Evolutionary conservation across 208 protist genomes (phyloP).

Genomic region (Angomonas desouzai): DNA sequence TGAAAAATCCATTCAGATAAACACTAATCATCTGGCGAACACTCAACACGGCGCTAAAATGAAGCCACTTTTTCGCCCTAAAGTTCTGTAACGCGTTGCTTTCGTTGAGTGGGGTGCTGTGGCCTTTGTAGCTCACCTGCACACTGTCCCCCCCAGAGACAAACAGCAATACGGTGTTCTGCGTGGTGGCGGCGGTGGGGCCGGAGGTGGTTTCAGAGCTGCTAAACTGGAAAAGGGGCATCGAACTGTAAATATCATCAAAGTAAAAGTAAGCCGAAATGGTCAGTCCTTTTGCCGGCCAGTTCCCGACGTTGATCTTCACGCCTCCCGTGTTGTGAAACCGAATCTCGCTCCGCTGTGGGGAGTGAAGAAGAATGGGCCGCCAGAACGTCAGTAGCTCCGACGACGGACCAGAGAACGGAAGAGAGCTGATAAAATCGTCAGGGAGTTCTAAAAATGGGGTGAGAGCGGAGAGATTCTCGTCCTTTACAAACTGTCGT

Average conservation of each 20-base stretch:
- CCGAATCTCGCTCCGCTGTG: constrained; percentile 56
- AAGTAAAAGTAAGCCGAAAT: constrained; percentile 65
- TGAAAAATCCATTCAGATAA: constrained; percentile 66
- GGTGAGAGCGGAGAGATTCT: constrained; percentile 44
- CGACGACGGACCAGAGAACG: constrained; percentile 33
- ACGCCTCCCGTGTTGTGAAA: constrained; percentile 71
- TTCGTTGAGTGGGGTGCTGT: constrained; percentile 63
- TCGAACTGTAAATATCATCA: constrained; percentile 54
- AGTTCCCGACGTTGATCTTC: constrained; percentile 42
- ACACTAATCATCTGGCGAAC: constrained; percentile 41
- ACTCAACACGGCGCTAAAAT: constrained; percentile 58
- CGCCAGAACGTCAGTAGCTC: constrained; percentile 66
- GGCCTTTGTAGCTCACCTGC: constrained; percentile 43
- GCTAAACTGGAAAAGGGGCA: constrained; percentile 66
- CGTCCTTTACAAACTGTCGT: constrained; percentile 46
- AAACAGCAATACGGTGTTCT: constrained; percentile 23
- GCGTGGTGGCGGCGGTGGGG: background rate
- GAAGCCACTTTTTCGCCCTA: constrained; percentile 43
- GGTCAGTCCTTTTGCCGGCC: constrained; percentile 63
- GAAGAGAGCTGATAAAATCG: constrained; percentile 33
- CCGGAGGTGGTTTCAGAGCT: constrained; percentile 23
- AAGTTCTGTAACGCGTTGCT: constrained; percentile 62
- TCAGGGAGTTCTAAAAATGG: constrained; percentile 66
- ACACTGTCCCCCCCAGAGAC: constrained; percentile 60
- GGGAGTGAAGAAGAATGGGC: constrained; percentile 57